phyloP scores from a whole-genome alignment of 2,329 filamentous ascomycete species.

The Microsporum ferrugineum region DNA sequence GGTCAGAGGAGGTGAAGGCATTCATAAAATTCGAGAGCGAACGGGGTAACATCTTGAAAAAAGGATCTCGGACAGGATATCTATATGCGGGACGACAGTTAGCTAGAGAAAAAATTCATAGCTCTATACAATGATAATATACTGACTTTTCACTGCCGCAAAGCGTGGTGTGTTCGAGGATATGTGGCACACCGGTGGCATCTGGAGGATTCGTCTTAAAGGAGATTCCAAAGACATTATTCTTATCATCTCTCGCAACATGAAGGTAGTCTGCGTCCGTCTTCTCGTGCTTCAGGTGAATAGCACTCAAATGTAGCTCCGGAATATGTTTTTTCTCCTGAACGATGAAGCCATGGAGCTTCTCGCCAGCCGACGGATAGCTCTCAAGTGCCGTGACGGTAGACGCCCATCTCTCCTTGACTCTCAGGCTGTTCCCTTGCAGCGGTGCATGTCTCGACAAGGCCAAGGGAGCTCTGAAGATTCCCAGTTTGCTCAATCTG shows the following conservation, averaged over 20 bases:
- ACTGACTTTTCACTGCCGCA: constrained; percentile 84
- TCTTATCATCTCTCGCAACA: constrained; percentile 86
- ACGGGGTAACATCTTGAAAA: constrained; percentile 98
- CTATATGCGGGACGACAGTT: constrained; percentile 34
- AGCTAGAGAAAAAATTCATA: not conserved
- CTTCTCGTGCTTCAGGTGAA: constrained; percentile 86
- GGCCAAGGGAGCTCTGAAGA: not conserved
- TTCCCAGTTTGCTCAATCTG: not conserved
- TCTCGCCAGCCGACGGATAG: constrained; percentile 68
- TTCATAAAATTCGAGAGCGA: constrained; percentile 99
- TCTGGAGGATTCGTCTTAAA: constrained; percentile 99
- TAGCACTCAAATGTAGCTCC: constrained; percentile 81
- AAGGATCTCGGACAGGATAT: constrained; percentile 94
- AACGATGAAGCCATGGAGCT: constrained; percentile 87
- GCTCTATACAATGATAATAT: not conserved
- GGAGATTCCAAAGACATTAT: constrained; percentile 98
- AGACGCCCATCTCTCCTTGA: constrained; percentile 25
- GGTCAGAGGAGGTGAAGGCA: constrained; percentile 89
- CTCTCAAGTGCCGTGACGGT: constrained; percentile 65
- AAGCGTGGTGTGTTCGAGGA: constrained; percentile 91
- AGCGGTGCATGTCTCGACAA: not conserved
- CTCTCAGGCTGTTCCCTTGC: not conserved
- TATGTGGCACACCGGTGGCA: constrained; percentile 91
- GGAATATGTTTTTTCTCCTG: constrained; percentile 82
- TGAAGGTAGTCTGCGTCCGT: constrained; percentile 94